Evolutionary conservation across 2,329 filamentous ascomycete genomes (phyloP).

Genomic region (Aspergillus jensenii): DNA sequence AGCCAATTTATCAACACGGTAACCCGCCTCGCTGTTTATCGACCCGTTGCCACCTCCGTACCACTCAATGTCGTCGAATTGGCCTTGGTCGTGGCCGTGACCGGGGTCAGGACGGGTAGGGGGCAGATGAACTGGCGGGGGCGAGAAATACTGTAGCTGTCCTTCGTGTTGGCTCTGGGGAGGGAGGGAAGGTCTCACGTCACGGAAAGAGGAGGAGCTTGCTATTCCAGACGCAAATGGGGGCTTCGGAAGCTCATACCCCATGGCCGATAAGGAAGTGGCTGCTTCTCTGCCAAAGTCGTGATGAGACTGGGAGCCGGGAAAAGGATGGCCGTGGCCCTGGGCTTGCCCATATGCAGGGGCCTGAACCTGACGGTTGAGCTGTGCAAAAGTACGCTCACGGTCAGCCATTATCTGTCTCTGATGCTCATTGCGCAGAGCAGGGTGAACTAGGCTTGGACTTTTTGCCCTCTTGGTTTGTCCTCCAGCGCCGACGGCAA

Average conservation of each 20-base stretch:
- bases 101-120: neutral
- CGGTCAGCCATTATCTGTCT: constrained; percentile 7
- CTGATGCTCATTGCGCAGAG: constrained; percentile 11
- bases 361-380: neutral
- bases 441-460: constrained; percentile 13
- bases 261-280: neutral
- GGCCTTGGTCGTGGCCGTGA: neutral
- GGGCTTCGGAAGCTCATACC: neutral
- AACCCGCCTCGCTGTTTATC: neutral
- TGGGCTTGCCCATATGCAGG: neutral
- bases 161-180: neutral
- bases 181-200: neutral
- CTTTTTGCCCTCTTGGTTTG: constrained; percentile 3
- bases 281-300: neutral
- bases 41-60: neutral
- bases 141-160: neutral
- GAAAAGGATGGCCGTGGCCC: neutral
- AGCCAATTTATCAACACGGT: neutral
- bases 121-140: neutral
- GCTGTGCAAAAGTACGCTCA: neutral
- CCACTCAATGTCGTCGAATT: neutral
- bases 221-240: neutral
- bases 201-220: neutral
- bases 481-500: neutral
- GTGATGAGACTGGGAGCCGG: constrained; percentile 1